Base-by-base conservation (phyloP, 2,329 filamentous ascomycete species). In the Tympanopsis confertula region DNA sequence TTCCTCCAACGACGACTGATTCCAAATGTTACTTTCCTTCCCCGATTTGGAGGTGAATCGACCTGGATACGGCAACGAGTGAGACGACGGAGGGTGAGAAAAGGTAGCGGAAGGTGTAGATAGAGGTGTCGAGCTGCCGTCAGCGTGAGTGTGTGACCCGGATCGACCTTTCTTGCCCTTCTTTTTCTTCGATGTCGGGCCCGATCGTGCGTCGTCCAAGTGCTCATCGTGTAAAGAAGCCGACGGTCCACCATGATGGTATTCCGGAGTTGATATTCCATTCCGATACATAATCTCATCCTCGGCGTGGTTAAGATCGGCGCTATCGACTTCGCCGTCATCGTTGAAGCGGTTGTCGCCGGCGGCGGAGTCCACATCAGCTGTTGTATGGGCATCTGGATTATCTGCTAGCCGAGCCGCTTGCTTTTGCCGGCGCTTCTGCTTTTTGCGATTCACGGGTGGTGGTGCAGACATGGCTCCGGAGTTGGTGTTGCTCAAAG, bases 1-100 rank as follows among this genome's bases (percentile, higher is more conserved):
- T 63, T 98, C 91, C 59, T 96, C 87, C 47, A 86, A 77, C 7
- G 86, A 91, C 41, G 85, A 91, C 3, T 87, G 95, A 54, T 95
- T 95, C 91, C 91, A 98, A 59, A 98, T 94, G 58, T 86, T 88
- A 53, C 91, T 85, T 52, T 81, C 81, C 37, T 75, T 74, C 47
- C 80, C 5, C 56, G 51, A 14, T 54, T 58, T 42, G 52, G 56
- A 48, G 53, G 51, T 29, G 60, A 56, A 19, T 56, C 59, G 19
- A 58, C 54, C 50, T 53, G 58, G 42, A 17, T 12, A 18, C 10
- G 10, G 30, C 15, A 15, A 17, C 10, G 30, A 15, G 15, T 12
- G 30, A 33, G 30, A 15, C 10, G 30, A 15, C 7, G 30, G 30
- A 33, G 30, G 10, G 12, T 33, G 30, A 10, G 30, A 33, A 10